These are phyloP conservation scores for Fusarium tjaetaba DNA, from an alignment of 2,329 filamentous ascomycete genomes.

Conservation along the genomic window DNA sequence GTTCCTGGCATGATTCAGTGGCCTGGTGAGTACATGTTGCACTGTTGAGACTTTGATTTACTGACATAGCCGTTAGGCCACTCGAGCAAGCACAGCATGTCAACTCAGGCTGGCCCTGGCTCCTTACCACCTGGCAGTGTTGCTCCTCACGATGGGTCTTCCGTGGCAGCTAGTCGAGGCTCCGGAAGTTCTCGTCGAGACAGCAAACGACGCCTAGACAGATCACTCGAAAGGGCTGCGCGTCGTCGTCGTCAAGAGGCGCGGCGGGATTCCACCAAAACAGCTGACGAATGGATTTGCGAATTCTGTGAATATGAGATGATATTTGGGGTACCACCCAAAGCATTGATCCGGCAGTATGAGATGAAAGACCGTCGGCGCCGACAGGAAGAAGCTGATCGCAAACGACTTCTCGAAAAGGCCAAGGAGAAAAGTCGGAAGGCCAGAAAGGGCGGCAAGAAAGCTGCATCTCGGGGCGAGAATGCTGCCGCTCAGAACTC, in stretches of 20 bases:
- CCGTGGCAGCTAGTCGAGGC: conserved; percentile 46
- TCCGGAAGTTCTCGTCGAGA: conserved; percentile 58
- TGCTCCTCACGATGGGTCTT: conserved; percentile 48
- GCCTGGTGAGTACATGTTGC: conserved; percentile 62
- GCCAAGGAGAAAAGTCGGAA: conserved; percentile 94
- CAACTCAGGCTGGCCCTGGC: conserved; percentile 26
- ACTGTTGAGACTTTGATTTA: background rate
- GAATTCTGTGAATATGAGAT: conserved; percentile 98
- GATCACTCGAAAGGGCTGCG: conserved; percentile 79
- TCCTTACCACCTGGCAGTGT: conserved; percentile 23
- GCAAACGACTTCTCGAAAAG: conserved; percentile 85
- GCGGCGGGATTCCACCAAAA: conserved; percentile 76
- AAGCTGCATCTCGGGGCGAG: conserved; percentile 53
- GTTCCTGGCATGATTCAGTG: conserved; percentile 82
- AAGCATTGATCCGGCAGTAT: conserved; percentile 87
- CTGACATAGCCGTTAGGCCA: conserved; percentile 38
- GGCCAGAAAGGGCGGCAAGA: conserved; percentile 83
- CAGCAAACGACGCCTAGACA: conserved; percentile 72
- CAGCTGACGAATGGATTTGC: conserved; percentile 90
- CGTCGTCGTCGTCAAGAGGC: conserved; percentile 79
- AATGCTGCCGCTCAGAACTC: conserved; percentile 38
- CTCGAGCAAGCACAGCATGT: conserved; percentile 36
- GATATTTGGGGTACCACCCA: conserved; percentile 89
- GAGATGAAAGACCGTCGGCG: conserved; percentile 92
- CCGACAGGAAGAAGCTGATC: conserved; percentile 86